Evolutionary conservation across 192 early-diverging fungal genomes (phyloP).

Genomic region (Coemansia sp.): DNA sequence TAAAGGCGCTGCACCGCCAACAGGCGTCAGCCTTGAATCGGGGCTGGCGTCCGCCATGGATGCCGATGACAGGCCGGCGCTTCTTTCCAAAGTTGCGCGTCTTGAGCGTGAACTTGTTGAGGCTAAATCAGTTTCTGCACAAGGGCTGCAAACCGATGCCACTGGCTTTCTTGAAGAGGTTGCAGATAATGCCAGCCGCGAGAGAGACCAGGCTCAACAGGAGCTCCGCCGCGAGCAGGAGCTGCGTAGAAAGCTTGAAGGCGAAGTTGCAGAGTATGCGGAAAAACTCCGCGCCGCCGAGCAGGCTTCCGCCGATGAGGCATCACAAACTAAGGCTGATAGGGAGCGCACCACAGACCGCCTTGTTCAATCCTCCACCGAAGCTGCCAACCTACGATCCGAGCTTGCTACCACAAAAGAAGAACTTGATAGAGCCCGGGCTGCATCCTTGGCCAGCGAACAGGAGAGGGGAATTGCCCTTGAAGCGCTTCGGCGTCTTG

Average conservation of each 20-base stretch:
- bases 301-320: slow-evolving; percentile 10
- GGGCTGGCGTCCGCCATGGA: slow-evolving; percentile 37
- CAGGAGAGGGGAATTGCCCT: slow-evolving; percentile 29
- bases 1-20: slow-evolving; percentile 35
- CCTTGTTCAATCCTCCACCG: slow-evolving; percentile 21
- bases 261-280: slow-evolving; percentile 21
- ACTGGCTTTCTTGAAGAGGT: slow-evolving; percentile 39
- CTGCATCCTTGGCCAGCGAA: slow-evolving; percentile 34
- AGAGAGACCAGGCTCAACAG: slow-evolving; percentile 48
- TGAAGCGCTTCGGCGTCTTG: slow-evolving; percentile 42
- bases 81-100: slow-evolving; percentile 57
- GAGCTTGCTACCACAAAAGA: slow-evolving; percentile 36
- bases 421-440: slow-evolving; percentile 43
- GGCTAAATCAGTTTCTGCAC: slow-evolving; percentile 7
- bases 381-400: slow-evolving; percentile 23
- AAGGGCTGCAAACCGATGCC: slow-evolving; percentile 14
- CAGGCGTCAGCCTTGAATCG: slow-evolving; percentile 23
- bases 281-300: slow-evolving; percentile 29
- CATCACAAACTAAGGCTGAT: slow-evolving; percentile 24
- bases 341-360: slow-evolving; percentile 18
- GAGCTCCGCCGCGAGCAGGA: slow-evolving; percentile 30
- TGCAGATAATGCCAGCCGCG: slow-evolving; percentile 42
- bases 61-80: slow-evolving; percentile 33
- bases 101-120: slow-evolving; percentile 64
- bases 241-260: slow-evolving; percentile 48